Conservation (phyloP, 257 asterid species). For the Galeopsis tetrahit region DNA sequence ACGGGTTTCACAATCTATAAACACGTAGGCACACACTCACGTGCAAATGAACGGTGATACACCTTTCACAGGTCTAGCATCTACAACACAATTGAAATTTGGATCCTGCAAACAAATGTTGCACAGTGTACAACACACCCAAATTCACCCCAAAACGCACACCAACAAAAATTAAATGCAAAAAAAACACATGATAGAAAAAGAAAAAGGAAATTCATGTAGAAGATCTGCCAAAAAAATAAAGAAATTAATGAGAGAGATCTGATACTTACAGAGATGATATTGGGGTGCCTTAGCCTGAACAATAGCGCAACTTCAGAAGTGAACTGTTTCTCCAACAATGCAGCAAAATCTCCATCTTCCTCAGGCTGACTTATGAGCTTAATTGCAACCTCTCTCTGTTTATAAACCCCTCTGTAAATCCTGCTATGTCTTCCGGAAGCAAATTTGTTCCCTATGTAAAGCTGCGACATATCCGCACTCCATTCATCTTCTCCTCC, state of each 20-base stretch:
- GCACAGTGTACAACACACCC: slow-evolving; percentile 26
- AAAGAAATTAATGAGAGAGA: slow-evolving; percentile 5
- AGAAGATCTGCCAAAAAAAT: background rate
- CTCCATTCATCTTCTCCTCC: slow-evolving; percentile 88
- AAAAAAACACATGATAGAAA: background rate
- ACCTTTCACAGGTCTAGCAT: background rate
- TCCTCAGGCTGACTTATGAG: slow-evolving; percentile 96
- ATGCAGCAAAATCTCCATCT: slow-evolving; percentile 88
- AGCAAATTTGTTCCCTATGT: slow-evolving; percentile 91
- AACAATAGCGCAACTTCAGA: slow-evolving; percentile 89
- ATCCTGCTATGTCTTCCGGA: slow-evolving; percentile 93
- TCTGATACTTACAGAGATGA: slow-evolving; percentile 74
- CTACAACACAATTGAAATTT: slow-evolving; percentile 24
- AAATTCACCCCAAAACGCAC: background rate
- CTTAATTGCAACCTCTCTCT: slow-evolving; percentile 89
- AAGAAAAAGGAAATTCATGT: background rate
- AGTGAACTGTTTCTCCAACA: slow-evolving; percentile 85
- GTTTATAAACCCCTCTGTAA: slow-evolving; percentile 87
- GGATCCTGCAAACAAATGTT: slow-evolving; percentile 30
- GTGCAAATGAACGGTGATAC: background rate
- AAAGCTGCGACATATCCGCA: slow-evolving; percentile 95
- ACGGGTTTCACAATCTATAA: background rate
- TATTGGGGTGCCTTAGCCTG: slow-evolving; percentile 83
- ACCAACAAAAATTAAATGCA: background rate
- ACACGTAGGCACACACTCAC: background rate